phyloP scores from a whole-genome alignment of 2,329 filamentous ascomycete species.

The Stagonosporopsis rhizophila region DNA sequence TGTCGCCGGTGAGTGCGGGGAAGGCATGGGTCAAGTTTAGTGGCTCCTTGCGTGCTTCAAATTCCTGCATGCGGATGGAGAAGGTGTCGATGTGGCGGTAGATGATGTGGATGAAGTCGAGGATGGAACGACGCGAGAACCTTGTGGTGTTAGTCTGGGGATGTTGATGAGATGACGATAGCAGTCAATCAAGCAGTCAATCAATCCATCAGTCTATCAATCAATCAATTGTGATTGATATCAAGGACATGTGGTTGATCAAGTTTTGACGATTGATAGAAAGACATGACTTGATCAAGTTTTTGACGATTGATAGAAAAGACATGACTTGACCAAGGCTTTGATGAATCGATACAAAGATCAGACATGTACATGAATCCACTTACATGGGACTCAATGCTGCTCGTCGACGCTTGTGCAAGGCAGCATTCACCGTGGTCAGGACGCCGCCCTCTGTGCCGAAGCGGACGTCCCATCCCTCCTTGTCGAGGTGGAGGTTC shows the following conservation, averaged over 20 bases:
- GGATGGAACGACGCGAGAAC: constrained; percentile 46
- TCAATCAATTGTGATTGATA: no score
- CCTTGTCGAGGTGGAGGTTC: constrained; percentile 42
- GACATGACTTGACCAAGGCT: no score
- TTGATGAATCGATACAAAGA: no score
- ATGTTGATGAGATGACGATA: no score
- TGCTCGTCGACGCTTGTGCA: constrained; percentile 43
- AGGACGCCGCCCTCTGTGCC: constrained; percentile 38
- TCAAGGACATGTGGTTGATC: no score
- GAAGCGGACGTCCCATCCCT: constrained; percentile 46
- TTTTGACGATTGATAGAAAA: no score
- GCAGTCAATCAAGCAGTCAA: no score
- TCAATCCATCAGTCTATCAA: no score
- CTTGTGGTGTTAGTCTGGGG: constrained; percentile 18
- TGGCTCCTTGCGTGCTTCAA: constrained; percentile 39
- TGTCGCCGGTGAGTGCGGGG: constrained; percentile 54
- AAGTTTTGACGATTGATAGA: no score
- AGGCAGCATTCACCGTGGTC: constrained; percentile 35
- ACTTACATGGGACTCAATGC: constrained; percentile 43
- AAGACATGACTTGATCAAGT: no score
- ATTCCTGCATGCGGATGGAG: constrained; percentile 38
- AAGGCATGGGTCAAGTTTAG: constrained; percentile 45
- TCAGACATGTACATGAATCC: no score
- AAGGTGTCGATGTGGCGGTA: constrained; percentile 45
- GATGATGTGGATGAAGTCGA: constrained; percentile 47